phyloP scores from a whole-genome alignment of 305 asterid genomes.

The Fraxinus nigra region DNA sequence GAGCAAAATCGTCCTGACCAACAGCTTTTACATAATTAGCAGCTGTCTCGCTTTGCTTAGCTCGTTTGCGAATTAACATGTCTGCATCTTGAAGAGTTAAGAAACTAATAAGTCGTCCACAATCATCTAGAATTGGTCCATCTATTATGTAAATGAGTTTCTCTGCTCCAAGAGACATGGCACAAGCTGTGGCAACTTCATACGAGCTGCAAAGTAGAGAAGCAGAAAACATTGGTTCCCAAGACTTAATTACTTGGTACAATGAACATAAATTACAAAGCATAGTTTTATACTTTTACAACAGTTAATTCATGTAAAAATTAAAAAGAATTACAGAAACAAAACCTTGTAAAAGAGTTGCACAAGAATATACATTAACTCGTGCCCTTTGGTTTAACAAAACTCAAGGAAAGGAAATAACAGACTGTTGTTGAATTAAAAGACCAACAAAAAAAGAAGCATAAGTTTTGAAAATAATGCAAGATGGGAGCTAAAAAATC shows the following conservation, averaged over 20 bases:
- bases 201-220: slow-evolving; percentile 67
- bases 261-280: background rate
- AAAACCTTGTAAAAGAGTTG: background rate
- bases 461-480: slow-evolving; percentile 6
- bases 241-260: background rate
- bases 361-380: background rate
- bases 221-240: background rate
- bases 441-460: slow-evolving; percentile 5
- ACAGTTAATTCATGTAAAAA: background rate
- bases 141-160: slow-evolving; percentile 91
- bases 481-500: slow-evolving; percentile 10
- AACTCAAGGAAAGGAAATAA: background rate
- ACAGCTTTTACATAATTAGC: slow-evolving; percentile 95
- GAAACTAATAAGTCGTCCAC: slow-evolving; percentile 72
- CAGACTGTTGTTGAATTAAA: background rate
- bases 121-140: slow-evolving; percentile 86
- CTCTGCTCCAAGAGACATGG: slow-evolving; percentile 92
- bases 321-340: slow-evolving; percentile 9
- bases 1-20: slow-evolving; percentile 49
- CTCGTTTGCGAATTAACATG: slow-evolving; percentile 73
- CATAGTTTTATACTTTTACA: background rate
- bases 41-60: slow-evolving; percentile 86
- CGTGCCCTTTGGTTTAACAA: background rate
- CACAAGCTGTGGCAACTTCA: slow-evolving; percentile 98
- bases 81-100: slow-evolving; percentile 91